Evolutionary conservation across 148 eudicot species (phyloP), one percentile per base, ranked within the genome.

Genomic region (Nyssa sinensis): DNA sequence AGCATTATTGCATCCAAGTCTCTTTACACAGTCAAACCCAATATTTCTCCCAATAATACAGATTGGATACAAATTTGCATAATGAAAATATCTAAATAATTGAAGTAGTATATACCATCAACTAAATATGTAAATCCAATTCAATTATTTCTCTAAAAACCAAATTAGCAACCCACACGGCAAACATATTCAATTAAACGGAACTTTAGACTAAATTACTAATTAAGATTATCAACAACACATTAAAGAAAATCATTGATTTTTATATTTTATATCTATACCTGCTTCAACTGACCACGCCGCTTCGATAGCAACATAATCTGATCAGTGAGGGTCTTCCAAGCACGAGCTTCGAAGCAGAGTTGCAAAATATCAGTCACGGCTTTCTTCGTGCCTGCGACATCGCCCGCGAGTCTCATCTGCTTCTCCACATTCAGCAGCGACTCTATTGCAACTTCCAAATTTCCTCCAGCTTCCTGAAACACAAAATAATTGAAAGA

Each of bases 201-300:
- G 44, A 37, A 37, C 4, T 9, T 37, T 37, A 3, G 5, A 37
- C 44, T 3, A 37, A 9, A 3, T 37, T 9, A 37, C 4, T 37
- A 37, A 37, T 3, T 37, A 37, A n/a, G n/a, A n/a, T n/a, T n/a
- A n/a, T n/a, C n/a, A n/a, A n/a, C n/a, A n/a, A n/a, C n/a, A n/a
- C n/a, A n/a, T n/a, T n/a, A n/a, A n/a, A n/a, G n/a, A n/a, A n/a
- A n/a, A n/a, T n/a, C n/a, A n/a, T n/a, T n/a, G n/a, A n/a, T n/a
- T n/a, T n/a, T n/a, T 37, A 9, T 37, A 37, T 37, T 17, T 23
- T 14, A 13, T 17, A 44, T 14, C 24, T 25, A 0, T 49, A 92
- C 97, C 98, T 94, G 96, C 71, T 92, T 92, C 73, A 87, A 84
- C 77, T 94, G 98, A 28, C 98, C 98, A 9, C 98, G 91, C 30